These are phyloP conservation scores for Scedosporium aurantiacum DNA, from an alignment of 2,329 filamentous ascomycete genomes.

Conservation along the genomic window DNA sequence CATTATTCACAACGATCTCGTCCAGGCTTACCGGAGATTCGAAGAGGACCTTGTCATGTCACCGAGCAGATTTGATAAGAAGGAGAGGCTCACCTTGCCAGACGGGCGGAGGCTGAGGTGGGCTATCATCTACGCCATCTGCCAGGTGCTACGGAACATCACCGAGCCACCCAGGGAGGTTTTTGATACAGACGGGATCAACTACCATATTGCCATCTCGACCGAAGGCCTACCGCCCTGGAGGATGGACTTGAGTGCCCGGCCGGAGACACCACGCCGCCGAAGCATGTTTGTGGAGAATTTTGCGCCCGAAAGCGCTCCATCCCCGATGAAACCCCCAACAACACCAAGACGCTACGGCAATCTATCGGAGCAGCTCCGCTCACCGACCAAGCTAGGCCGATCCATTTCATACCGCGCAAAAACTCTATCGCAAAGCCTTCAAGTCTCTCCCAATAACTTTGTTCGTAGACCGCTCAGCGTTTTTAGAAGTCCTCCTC, in stretches of 20 bases:
- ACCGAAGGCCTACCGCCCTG: slow-evolving; percentile 34
- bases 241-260: slow-evolving; percentile 17
- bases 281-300: background rate
- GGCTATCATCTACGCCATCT: slow-evolving; percentile 62
- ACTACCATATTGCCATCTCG: slow-evolving; percentile 44
- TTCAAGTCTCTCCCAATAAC: background rate
- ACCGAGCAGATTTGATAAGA: slow-evolving; percentile 41
- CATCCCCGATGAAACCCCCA: background rate
- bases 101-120: slow-evolving; percentile 70
- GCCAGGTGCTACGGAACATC: slow-evolving; percentile 60
- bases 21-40: slow-evolving; percentile 58
- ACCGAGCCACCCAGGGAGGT: slow-evolving; percentile 52
- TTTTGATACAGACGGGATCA: slow-evolving; percentile 39
- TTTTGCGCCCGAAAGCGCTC: background rate
- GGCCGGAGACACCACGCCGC: background rate
- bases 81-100: slow-evolving; percentile 38
- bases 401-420: background rate
- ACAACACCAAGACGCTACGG: background rate
- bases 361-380: background rate
- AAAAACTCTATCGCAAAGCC: background rate
- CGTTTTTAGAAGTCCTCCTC: background rate
- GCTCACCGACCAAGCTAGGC: background rate
- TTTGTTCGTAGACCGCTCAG: background rate
- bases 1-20: slow-evolving; percentile 40
- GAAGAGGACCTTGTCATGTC: slow-evolving; percentile 47